These are phyloP conservation scores for Gynochthodes officinalis DNA, from an alignment of 257 asterid genomes.

Conservation along the genomic window DNA sequence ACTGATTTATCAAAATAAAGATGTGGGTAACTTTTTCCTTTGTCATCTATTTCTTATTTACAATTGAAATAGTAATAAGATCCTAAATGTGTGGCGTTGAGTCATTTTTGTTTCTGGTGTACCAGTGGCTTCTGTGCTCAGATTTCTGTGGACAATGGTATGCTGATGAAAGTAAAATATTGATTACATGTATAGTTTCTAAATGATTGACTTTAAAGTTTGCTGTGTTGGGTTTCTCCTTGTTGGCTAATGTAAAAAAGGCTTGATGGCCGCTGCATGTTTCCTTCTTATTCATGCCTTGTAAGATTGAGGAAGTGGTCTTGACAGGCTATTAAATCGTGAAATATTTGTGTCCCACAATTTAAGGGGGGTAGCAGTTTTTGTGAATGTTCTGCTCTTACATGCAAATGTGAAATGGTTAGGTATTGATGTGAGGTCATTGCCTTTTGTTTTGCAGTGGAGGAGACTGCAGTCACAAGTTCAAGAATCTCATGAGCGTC, in stretches of 20 bases:
- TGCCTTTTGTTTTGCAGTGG: slow-evolving; percentile 54
- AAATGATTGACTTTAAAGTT: not conserved
- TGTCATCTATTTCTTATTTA: not conserved
- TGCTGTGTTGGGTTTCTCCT: no score
- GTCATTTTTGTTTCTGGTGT: no score
- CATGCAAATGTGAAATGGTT: no score
- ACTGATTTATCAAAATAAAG: not conserved
- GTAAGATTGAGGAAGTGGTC: not conserved
- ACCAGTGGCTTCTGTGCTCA: not conserved
- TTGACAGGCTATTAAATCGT: not conserved
- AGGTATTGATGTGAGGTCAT: not conserved
- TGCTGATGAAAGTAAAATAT: not conserved
- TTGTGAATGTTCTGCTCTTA: not conserved
- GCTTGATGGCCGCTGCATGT: not conserved
- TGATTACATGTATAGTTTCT: not conserved
- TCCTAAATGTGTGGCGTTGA: no score
- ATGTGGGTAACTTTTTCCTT: not conserved
- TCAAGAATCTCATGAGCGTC: slow-evolving; percentile 86
- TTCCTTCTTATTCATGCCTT: not conserved
- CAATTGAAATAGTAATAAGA: no score
- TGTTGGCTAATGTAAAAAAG: not conserved
- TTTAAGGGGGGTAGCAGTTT: not conserved
- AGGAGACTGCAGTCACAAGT: slow-evolving; percentile 93
- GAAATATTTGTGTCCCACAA: not conserved
- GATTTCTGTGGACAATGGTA: not conserved